Base-by-base conservation (phyloP, 352 stramenopile genomes). In the Peronospora destructor region DNA sequence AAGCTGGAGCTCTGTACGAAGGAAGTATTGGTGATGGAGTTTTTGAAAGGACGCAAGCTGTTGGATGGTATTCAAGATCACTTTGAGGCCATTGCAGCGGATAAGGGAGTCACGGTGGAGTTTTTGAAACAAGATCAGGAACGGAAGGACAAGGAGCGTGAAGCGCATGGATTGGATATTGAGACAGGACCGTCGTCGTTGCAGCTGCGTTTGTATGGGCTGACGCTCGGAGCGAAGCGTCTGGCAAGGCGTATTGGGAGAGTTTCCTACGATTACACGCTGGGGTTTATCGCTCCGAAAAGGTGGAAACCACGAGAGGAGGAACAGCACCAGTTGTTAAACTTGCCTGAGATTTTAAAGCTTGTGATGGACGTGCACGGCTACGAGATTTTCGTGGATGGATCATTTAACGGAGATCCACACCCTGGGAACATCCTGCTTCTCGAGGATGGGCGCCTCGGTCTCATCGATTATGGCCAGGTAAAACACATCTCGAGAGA, bases 1-100 rank as follows among this genome's bases (percentile, higher is more conserved):
- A 84, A 85, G 25, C 57, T 92, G n/a, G 73, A 95, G 28, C 43
- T 97, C 13, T 97, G 85, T 52, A 98, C 87, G 1, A 96, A 96
- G 54, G 71, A 96, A 56, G 88, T 98, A 33, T 64, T 98, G 13
- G 91, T 98, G 32, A 98, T 98, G 94, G 88, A 97, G 67, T 91
- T 95, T 47, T 66, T 96, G 13, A 74, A 88, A 28, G 87, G 87
- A n/a, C 72, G 79, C 43, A 95, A 87, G 51, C 57, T 95, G 35
- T 52, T 91, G 32, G 75, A 90, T 50, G 92, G 63, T 21, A 88
- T 98, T 49, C 84, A 95, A 42, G 78, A 95, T 32, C 88, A 98
- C 46, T 87, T 96, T 53, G 68, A 92, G 38, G 66, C 73, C 12
- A 91, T 97, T 58, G 92, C 91, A 4, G 70, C 71, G 13, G 73